Base-by-base conservation (phyloP, 2,329 filamentous ascomycete species). In the Gnomoniopsis smithogilvyi region DNA sequence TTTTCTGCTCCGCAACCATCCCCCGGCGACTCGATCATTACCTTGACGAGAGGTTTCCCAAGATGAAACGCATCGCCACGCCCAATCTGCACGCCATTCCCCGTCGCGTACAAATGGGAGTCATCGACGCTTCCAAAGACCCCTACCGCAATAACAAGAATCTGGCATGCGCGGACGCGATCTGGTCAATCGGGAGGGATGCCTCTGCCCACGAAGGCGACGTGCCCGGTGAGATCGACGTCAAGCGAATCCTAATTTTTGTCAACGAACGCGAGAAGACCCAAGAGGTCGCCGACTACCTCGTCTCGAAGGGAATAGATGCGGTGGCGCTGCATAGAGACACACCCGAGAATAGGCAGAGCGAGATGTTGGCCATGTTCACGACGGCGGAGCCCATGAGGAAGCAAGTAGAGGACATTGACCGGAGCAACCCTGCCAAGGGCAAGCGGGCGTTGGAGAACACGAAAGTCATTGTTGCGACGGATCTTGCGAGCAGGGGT, bases 41-140 rank as follows among this genome's bases (percentile, higher is more conserved):
- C 72, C 82, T 99, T n/a, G 84, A 85, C 54, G 84, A 86, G 62
- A 87, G 88, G 63, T 97, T 93, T 72, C 94, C 95, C 0, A 81
- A 90, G 66, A 92, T 96, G 76, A 79, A 81, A 49, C 89, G 95
- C 62, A 87, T 99, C 63, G 94, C 94, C 1, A 99, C 95, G 0
- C 95, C 95, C 0, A 97, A 98, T 69, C 82, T 99, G 0, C 95
- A 99, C 74, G 92, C 95, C 60, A 96, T 99, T 66, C 95, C 95
- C 2, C 88, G 95, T 46, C 88, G 95, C 65, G 93, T 99, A 0
- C 94, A 98, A 72, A 86, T 99, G 4, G 92, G 92, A 59, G 92
- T 98, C 38, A 86, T 99, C 30, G 93, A 99, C 68, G 90, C 96
- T 15, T 88, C 94, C 64, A 91, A 90, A 66, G 88, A 96, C n/a